Percentiles rank a stretch among this genome's conserved stretches.
Evolutionary conservation across 1,139 yeast genomes (phyloP).

Genomic region (Suhomyces ambrosiae): DNA sequence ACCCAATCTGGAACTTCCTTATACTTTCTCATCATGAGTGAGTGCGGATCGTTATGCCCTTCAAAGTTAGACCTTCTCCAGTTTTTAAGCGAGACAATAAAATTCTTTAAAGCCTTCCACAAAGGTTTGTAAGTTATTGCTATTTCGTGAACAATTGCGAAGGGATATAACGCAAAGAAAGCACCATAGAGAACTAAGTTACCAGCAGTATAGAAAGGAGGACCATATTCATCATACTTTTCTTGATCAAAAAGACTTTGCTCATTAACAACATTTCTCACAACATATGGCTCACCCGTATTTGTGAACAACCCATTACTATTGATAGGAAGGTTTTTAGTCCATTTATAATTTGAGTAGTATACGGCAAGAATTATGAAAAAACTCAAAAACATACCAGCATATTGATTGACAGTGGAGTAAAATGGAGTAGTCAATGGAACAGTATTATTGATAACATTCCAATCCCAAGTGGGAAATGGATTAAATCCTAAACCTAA

Average conservation of each 20-base stretch:
- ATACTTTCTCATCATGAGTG: slow-evolving; percentile 24
- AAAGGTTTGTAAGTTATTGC: slow-evolving; percentile 14
- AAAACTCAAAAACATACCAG: slow-evolving; percentile 40
- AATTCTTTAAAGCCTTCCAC: slow-evolving; percentile 12
- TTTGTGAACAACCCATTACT: slow-evolving; percentile 17
- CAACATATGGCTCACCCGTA: slow-evolving; percentile 18
- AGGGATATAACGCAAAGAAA: slow-evolving; percentile 22
- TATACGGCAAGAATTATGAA: slow-evolving; percentile 32
- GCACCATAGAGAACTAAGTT: slow-evolving; percentile 47
- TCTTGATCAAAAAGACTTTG: slow-evolving; percentile 18
- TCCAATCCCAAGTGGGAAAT: slow-evolving; percentile 23
- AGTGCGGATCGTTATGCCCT: slow-evolving; percentile 24
- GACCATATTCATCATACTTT: slow-evolving; percentile 33
- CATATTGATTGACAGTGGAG: slow-evolving; percentile 39
- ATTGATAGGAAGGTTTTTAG: slow-evolving; percentile 22
- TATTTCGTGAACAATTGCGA: slow-evolving; percentile 17
- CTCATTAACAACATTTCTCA: slow-evolving; percentile 17
- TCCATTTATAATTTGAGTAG: slow-evolving; percentile 26
- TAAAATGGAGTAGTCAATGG: slow-evolving; percentile 22
- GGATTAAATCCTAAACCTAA: slow-evolving; percentile 24
- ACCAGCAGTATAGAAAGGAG: slow-evolving; percentile 49
- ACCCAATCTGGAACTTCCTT: slow-evolving; percentile 29
- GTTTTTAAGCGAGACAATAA: slow-evolving; percentile 9
- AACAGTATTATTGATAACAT: slow-evolving; percentile 12
- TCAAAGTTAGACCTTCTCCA: slow-evolving; percentile 18